phyloP scores from a whole-genome alignment of 1,139 yeast genomes.

The Chernovozyma aurita region DNA sequence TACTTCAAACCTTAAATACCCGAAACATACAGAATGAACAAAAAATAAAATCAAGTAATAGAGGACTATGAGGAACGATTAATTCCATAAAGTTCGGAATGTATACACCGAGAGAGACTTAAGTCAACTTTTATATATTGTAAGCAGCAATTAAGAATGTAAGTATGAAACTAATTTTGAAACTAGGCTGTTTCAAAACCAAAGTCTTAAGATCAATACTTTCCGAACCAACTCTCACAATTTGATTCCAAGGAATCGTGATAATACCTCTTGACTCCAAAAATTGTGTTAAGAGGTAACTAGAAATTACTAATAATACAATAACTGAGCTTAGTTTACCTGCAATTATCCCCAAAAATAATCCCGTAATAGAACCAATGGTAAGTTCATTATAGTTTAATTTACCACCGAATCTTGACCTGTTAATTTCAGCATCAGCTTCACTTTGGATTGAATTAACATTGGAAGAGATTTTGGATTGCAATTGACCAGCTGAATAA shows the following conservation, averaged over 20 bases:
- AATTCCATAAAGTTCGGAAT: no score
- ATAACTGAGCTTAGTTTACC: slow-evolving; percentile 64
- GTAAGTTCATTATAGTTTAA: slow-evolving; percentile 64
- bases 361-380: slow-evolving; percentile 64
- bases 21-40: no score
- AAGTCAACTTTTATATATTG: slow-evolving; percentile 46
- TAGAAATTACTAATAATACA: slow-evolving; percentile 47
- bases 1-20: no score
- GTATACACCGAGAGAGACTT: no score
- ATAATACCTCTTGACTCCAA: slow-evolving; percentile 57
- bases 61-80: no score
- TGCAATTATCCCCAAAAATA: slow-evolving; percentile 55
- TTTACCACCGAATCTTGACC: slow-evolving; percentile 29
- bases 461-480: slow-evolving; percentile 2
- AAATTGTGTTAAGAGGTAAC: slow-evolving; percentile 53
- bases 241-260: slow-evolving; percentile 43
- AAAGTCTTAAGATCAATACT: slow-evolving; percentile 47
- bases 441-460: slow-evolving; percentile 1
- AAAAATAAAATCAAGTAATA: no score
- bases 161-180: slow-evolving; percentile 55
- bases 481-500: slow-evolving; percentile 1
- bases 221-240: slow-evolving; percentile 42
- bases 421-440: background rate
- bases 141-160: slow-evolving; percentile 64
- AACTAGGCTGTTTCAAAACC: slow-evolving; percentile 59